Evolutionary conservation across 495 filamentous ascomycete species (phyloP).

Genomic region (Penicillium paradoxum): DNA sequence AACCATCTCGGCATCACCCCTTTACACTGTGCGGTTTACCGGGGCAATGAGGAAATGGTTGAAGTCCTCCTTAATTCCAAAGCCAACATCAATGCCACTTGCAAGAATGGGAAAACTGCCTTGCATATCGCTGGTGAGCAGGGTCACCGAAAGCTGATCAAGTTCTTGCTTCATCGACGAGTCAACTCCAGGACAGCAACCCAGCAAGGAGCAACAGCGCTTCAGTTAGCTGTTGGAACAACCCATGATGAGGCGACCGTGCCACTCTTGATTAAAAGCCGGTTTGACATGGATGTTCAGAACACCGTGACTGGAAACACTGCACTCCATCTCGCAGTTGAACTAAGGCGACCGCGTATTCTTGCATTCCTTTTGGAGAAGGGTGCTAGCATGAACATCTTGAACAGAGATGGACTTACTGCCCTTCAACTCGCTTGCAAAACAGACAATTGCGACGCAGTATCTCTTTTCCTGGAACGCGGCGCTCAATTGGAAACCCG

Average conservation of each 20-base stretch:
- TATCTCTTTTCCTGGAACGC: constrained; percentile 25
- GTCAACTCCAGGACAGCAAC: constrained; percentile 19
- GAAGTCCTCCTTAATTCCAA: constrained; percentile 29
- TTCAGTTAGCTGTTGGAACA: constrained; percentile 30
- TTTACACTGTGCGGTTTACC: constrained; percentile 35
- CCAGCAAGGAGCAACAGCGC: constrained; percentile 13
- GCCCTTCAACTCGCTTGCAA: constrained; percentile 30
- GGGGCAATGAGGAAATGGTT: constrained; percentile 37
- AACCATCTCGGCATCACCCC: constrained; percentile 22
- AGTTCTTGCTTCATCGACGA: constrained; percentile 13
- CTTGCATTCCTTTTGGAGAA: constrained; percentile 28
- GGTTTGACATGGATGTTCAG: constrained; percentile 21
- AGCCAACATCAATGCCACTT: constrained; percentile 22
- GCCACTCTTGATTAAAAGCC: constrained; percentile 24
- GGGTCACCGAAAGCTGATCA: constrained; percentile 29
- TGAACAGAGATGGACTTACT: constrained; percentile 24
- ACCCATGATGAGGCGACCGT: constrained; percentile 26
- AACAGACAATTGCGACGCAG: constrained; percentile 29
- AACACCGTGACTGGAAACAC: constrained; percentile 29
- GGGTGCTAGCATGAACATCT: constrained; percentile 20
- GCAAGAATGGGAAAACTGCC: constrained; percentile 22
- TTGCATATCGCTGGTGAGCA: constrained; percentile 26
- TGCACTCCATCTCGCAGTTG: constrained; percentile 30
- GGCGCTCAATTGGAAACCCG: constrained; percentile 22
- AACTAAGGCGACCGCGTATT: constrained; percentile 23